Base-by-base conservation (phyloP, 2,329 filamentous ascomycete species). In the Fusarium dlaminii region DNA sequence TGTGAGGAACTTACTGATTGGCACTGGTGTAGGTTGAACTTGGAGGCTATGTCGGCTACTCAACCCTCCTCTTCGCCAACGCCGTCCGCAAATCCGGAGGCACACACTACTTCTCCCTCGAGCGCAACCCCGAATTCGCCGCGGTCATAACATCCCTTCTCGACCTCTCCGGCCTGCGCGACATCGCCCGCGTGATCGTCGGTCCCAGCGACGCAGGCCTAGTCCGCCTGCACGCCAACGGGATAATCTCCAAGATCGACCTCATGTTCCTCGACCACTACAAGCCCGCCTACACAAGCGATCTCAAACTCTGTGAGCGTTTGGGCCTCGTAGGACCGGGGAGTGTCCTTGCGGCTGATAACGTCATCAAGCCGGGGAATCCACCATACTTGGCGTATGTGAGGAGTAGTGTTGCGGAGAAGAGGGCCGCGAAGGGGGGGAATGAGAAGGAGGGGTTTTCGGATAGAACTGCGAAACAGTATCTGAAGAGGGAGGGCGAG, bases 31-130 rank as follows among this genome's bases (percentile, higher is more conserved):
- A 83, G 81, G 87, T 96, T 52, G 94, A 97, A 80, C 86, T 96
- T 0, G 94, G 94, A 52, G 92, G 93, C 55, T 96, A 96, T 81
- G 87, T 95, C 27, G 94, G 94, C 46, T 96, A 96, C 84, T 96
- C 93, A 0, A 91, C 91, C 67, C 90, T 96, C 67, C 86, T 94
- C 3, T 96, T 95, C 78, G 92, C 89, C 49, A 86, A 90, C 40
- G 91, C 91, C 2, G 84, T 94, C 22, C 88, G 88, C 66, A 86
- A 87, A 56, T 87, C 87, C 7, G 92, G 91, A 17, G 92, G 92
- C 7, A 86, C 87, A 73, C 84, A 85, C 30, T 95, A 94, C 82
- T 91, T 88, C 80, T 93, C 90, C 75, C 84, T 96, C 10, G 94
- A 96, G 80, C 85, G 90, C 76, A 93, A 92, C 76, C 90, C 93